These are phyloP conservation scores for Mortierella antarctica DNA, from an alignment of 192 early-diverging fungal genomes.

Conservation along the genomic window DNA sequence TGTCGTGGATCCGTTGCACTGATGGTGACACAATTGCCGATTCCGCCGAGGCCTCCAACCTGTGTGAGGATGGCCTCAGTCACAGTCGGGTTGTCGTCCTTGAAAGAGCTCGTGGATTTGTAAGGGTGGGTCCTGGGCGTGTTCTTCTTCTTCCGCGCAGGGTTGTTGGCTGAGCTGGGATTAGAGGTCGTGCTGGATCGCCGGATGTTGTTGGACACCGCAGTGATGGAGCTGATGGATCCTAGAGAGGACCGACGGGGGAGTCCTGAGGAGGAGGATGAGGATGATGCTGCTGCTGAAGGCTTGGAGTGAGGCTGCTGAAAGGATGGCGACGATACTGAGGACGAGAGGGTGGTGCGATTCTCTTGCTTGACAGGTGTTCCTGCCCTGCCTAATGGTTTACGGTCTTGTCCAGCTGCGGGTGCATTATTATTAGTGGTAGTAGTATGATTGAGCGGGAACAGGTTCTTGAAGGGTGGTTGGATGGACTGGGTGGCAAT, in stretches of 20 bases:
- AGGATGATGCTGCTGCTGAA: neutral
- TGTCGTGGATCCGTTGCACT: slow-evolving; percentile 40
- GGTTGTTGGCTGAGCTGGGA: slow-evolving; percentile 22
- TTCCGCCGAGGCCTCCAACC: slow-evolving; percentile 43
- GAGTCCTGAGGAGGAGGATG: neutral
- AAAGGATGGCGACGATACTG: slow-evolving; percentile 29
- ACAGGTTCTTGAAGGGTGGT: slow-evolving; percentile 45
- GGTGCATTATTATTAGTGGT: neutral
- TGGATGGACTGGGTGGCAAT: slow-evolving; percentile 48
- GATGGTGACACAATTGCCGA: slow-evolving; percentile 23
- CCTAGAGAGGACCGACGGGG: slow-evolving; percentile 23
- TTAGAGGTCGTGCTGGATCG: slow-evolving; percentile 15
- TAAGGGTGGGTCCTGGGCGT: slow-evolving; percentile 41
- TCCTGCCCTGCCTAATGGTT: neutral
- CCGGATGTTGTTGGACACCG: slow-evolving; percentile 8
- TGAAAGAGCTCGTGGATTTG: slow-evolving; percentile 44
- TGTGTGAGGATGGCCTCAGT: slow-evolving; percentile 46
- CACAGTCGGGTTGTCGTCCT: slow-evolving; percentile 43
- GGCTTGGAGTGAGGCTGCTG: neutral
- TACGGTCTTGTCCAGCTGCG: neutral
- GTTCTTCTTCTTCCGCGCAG: slow-evolving; percentile 49
- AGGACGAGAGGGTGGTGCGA: slow-evolving; percentile 5
- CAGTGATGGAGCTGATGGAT: slow-evolving; percentile 5
- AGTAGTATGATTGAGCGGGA: slow-evolving; percentile 16
- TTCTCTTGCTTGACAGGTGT: neutral